Evolutionary conservation across 148 eudicot species (phyloP), one percentile per base, ranked within the genome.

Genomic region (Limonium bicolor): DNA sequence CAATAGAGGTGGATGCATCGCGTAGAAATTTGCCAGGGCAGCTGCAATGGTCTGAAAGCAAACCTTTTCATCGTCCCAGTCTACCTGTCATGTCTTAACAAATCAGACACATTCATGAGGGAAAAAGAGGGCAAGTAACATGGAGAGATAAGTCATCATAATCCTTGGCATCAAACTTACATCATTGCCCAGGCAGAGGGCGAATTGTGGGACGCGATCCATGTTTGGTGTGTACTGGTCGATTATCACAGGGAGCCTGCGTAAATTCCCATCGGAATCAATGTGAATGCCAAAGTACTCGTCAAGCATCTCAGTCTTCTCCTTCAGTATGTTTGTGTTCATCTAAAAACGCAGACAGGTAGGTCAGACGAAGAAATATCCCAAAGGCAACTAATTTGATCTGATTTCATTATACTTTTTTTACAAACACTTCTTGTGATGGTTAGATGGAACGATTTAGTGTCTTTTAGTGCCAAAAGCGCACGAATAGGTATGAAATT

Each of bases 161-260:
- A 7, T n/a, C n/a, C n/a, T 27, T 38, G 61, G 22, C 25, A 47
- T 2, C 36, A 48, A 53, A 64, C 69, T 66, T 73, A 84, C 97
- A 63, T 90, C 97, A 69, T 90, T 90, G 46, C 95, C 97, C 58
- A 90, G 69, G 62, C 82, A 80, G 39, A 90, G 82, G 55, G 66
- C 65, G 54, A 90, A 77, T 53, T 90, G 94, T 13, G 93, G 97
- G 41, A 90, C 69, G 58, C 85, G 74, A 36, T 90, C 97, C 95
- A 90, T 84, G 59, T 84, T 94, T 57, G 97, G 95, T 34, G 93
- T 90, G 66, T 90, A 84, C 72, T 90, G 97, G 61, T 90, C 95
- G 59, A 90, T 79, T 46, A 90, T 55, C 31, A 83, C 76, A 39
- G 97, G 97, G 51, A 90, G 84, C 87, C 95, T 77, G 15, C 77